Evolutionary conservation across 306 rosid species (phyloP).

Genomic region (Geum urbanum): DNA sequence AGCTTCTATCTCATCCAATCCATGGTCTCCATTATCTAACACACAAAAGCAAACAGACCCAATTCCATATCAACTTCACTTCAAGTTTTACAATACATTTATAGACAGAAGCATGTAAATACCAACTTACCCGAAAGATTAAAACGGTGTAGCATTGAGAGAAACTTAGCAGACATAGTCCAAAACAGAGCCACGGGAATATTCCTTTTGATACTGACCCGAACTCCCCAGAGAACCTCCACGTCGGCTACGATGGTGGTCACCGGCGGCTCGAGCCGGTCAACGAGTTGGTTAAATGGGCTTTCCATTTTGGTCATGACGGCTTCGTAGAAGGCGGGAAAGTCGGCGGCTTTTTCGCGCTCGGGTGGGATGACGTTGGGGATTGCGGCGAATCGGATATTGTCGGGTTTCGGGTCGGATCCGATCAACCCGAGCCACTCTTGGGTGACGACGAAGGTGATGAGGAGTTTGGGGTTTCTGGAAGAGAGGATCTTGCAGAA

Average conservation of each 20-base stretch:
- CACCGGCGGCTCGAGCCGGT: constrained; percentile 31
- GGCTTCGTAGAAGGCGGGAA: constrained; percentile 39
- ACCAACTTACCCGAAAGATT: constrained; percentile 25
- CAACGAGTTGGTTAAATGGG: constrained; percentile 42
- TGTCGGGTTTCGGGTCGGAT: constrained; percentile 29
- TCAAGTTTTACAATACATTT: not conserved
- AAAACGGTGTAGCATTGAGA: constrained; percentile 30
- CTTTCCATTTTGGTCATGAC: constrained; percentile 45
- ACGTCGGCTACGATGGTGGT: constrained; percentile 33
- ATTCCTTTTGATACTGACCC: constrained; percentile 33
- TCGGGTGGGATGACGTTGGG: constrained; percentile 44
- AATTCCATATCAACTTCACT: not conserved
- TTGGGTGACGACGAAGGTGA: constrained; percentile 54
- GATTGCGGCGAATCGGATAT: constrained; percentile 14
- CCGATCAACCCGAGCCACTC: constrained; percentile 42
- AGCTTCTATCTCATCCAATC: constrained; percentile 23
- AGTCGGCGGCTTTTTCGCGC: constrained; percentile 19
- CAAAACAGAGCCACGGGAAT: constrained; percentile 45
- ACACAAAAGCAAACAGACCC: constrained; percentile 4
- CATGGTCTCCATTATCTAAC: constrained; percentile 23
- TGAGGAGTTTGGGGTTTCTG: constrained; percentile 15
- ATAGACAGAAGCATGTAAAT: not conserved
- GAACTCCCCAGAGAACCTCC: constrained; percentile 33
- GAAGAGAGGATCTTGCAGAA: constrained; percentile 37
- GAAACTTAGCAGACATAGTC: constrained; percentile 44